Percentiles rank a stretch among this genome's conserved stretches.
Evolutionary conservation across 805 yeast genomes (phyloP).

Genomic region (Metschnikowia gelsemii): DNA sequence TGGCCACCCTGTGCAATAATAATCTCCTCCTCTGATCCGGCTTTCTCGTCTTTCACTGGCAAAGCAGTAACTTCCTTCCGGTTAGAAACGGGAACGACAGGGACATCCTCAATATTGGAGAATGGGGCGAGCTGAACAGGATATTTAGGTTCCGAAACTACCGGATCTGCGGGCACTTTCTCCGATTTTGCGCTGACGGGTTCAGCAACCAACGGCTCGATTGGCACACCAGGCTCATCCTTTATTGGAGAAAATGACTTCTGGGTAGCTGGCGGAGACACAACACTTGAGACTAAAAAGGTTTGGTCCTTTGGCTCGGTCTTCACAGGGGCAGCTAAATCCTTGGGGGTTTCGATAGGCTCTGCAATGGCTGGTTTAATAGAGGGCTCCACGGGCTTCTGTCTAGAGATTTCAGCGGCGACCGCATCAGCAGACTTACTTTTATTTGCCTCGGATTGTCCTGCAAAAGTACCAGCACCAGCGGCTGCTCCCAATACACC

Average conservation of each 20-base stretch:
- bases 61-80: slow-evolving; percentile 21
- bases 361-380: slow-evolving; percentile 15
- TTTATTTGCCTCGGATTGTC: slow-evolving; percentile 1
- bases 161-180: background rate
- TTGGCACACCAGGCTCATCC: slow-evolving; percentile 17
- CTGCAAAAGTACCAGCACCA: slow-evolving; percentile 14
- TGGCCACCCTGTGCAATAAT: slow-evolving; percentile 39
- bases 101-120: slow-evolving; percentile 7
- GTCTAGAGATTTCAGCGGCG: slow-evolving; percentile 8
- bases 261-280: slow-evolving; percentile 9
- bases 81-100: slow-evolving; percentile 4
- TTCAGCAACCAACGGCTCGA: slow-evolving; percentile 1
- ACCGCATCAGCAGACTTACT: slow-evolving; percentile 7
- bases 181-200: background rate
- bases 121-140: slow-evolving; percentile 10
- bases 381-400: slow-evolving; percentile 10
- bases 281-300: background rate
- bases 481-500: slow-evolving; percentile 19
- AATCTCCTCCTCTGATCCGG: slow-evolving; percentile 35
- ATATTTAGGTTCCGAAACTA: slow-evolving; percentile 2
- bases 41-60: slow-evolving; percentile 17
- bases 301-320: background rate
- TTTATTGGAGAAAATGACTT: slow-evolving; percentile 1
- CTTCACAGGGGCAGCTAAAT: background rate
- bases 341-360: slow-evolving; percentile 11